Conservation (phyloP, 192 early-diverging fungal genomes). For the Gigaspora rosea region DNA sequence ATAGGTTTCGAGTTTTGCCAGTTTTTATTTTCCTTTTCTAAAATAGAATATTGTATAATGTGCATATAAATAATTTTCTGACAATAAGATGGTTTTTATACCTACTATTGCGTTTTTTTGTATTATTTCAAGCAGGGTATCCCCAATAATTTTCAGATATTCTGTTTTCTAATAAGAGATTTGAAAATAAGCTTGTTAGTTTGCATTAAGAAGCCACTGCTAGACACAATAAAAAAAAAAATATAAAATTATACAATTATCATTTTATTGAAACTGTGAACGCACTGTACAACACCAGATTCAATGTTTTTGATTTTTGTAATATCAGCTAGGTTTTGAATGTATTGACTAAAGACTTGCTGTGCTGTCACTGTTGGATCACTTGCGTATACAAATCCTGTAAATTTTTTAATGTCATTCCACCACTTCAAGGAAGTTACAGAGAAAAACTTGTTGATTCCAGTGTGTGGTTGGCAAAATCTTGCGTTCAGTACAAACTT, state of each 20-base stretch:
- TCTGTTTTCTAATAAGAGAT: conserved; percentile 6
- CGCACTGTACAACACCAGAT: neutral
- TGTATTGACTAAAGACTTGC: neutral
- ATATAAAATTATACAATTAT: conserved; percentile 1
- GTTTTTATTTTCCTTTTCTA: conserved; percentile 17
- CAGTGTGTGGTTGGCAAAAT: conserved; percentile 12
- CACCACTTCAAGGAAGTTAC: conserved; percentile 7
- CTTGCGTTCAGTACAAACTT: neutral
- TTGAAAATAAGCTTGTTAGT: neutral
- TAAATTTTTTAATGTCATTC: neutral
- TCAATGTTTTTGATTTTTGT: conserved; percentile 6
- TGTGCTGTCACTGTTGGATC: conserved; percentile 12
- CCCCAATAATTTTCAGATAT: conserved; percentile 22
- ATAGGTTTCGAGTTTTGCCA: neutral
- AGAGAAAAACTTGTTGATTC: conserved; percentile 20
- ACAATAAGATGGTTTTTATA: neutral
- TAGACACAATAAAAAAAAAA: conserved; percentile 1
- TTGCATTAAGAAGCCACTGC: conserved; percentile 2
- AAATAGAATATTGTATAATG: conserved; percentile 3
- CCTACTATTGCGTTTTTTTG: conserved; percentile 10
- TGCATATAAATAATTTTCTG: neutral
- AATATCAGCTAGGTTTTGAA: conserved; percentile 10
- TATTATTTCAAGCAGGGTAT: conserved; percentile 4
- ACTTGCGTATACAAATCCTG: neutral
- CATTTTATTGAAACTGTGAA: neutral